Base-by-base conservation (phyloP, 495 filamentous ascomycete species). In the Glutinoglossum americanum region DNA sequence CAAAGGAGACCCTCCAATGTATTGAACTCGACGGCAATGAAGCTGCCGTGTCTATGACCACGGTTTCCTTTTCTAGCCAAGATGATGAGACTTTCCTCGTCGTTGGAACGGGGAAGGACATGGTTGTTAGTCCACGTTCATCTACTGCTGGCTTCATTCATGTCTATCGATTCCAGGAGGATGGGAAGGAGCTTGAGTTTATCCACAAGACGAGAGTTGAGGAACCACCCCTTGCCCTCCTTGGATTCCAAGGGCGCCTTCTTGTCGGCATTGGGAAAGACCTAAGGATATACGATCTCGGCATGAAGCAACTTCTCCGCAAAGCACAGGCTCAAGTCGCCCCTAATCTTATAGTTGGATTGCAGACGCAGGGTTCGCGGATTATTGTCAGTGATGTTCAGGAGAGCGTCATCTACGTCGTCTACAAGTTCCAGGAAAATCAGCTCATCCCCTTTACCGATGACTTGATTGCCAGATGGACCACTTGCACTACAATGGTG, bases 161-260 rank as follows among this genome's bases (percentile, higher is more conserved):
- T 62, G 83, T 97, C 51, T 99, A 95, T 69, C 81, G 88, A 37
- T 89, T 97, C 72, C 78, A 84, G 27, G 82, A 89, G 32, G 80
- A 89, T 61, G 93, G 93, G 49, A 79, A 78, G 60, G 80, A 84
- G 57, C 75, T 99, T 26, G 89, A 95, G 63, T 90, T 96, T 60
- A 89, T 94, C 59, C 93, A 97, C 71, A 96, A 96, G 69, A 97
- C 93, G 7, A 85, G 84, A 63, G 75, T 94, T 15, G 86, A 93
- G 58, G 80, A 87, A 56, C 89, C 89, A 0, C 89, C 93, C 0
- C 80, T 88, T 61, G 93, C 93, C 21, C 75, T 99, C 5, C 78
- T 90, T 28, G 79, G 79, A 19, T 99, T 97, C 73, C 90, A 99
- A 69, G 93, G 93, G 11, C 81, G 86, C 55, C 74, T 99, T 5